Evolutionary conservation across 1,284 basidiomycete species (phyloP), one percentile per base, ranked within the genome.

Genomic region (Xerocomus minutiporus): DNA sequence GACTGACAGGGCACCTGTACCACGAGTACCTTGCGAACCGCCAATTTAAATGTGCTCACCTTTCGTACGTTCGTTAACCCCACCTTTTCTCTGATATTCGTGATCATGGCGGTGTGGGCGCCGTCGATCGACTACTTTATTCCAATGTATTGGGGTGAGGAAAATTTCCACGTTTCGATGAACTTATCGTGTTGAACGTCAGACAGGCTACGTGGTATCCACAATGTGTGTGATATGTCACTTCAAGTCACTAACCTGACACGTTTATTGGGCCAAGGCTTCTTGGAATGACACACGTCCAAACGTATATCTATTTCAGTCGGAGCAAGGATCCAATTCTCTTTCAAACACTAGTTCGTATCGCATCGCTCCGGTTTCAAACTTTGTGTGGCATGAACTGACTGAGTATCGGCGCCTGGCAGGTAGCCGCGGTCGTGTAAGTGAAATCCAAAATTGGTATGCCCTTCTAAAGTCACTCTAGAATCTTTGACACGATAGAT

Each of bases 111-210:
- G 15, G 29, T 8, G 9, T 46, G 17, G 45, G 34, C 20, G 5
- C 34, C 38, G 23, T 15, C 45, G 15, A 32, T 15, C 32, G 34
- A 41, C 20, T 52, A n/a, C 25, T 56, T 12, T 40, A 31, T 9
- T 5, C 46, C 39, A n/a, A 20, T 46, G 43, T 59, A 57, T 43
- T 59, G 46, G 57, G 46, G 52, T 48, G 31, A 53, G 26, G 15
- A 26, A 29, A 2, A 15, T 41, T 29, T 41, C 28, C 28, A 11
- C 7, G 3, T 35, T 5, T 25, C 6, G 12, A 17, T 9, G 12
- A 9, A 42, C 8, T 4, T 17, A 12, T 26, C 9, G 12, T 41
- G 4, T 32, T 58, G 23, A 60, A 40, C 13, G 2, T 13, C n/a
- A 42, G 23, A 41, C 34, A 54, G 58, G 49, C n/a, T 58, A 31